Evolutionary conservation across 306 rosid genomes (phyloP).

Genomic region (Crotalaria pallida): DNA sequence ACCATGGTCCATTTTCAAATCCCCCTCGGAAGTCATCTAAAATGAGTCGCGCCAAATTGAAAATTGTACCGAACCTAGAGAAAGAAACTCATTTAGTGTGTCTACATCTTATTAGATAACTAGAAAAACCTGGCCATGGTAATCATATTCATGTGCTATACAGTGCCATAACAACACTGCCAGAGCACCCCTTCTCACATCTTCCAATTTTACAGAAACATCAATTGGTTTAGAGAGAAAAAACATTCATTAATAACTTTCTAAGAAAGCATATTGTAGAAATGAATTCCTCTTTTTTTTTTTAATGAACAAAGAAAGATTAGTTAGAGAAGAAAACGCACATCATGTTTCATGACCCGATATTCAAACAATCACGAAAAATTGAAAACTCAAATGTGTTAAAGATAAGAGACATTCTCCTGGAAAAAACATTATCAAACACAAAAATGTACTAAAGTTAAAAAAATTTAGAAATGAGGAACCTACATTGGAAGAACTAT

Average conservation of each 20-base stretch:
- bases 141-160: not conserved
- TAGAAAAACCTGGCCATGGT: not conserved
- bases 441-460: not conserved
- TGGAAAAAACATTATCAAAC: not conserved
- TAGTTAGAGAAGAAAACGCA: not conserved
- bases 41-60: constrained; percentile 77
- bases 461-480: not conserved
- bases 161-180: not conserved
- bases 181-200: not conserved
- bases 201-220: not conserved
- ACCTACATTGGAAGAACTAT: not conserved
- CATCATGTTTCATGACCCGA: not conserved
- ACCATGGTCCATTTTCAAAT: constrained; percentile 95
- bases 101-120: not conserved
- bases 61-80: constrained; percentile 83
- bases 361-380: not conserved
- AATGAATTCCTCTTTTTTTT: not conserved
- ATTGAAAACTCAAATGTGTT: constrained; percentile 1
- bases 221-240: not conserved
- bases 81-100: constrained; percentile 17
- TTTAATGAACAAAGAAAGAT: not conserved
- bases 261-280: not conserved
- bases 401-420: not conserved
- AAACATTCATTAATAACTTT: not conserved
- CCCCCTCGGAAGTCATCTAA: constrained; percentile 85